Evolutionary conservation across 177 flowering plant genomes (phyloP).

Genomic region (Vitis hybrid): DNA sequence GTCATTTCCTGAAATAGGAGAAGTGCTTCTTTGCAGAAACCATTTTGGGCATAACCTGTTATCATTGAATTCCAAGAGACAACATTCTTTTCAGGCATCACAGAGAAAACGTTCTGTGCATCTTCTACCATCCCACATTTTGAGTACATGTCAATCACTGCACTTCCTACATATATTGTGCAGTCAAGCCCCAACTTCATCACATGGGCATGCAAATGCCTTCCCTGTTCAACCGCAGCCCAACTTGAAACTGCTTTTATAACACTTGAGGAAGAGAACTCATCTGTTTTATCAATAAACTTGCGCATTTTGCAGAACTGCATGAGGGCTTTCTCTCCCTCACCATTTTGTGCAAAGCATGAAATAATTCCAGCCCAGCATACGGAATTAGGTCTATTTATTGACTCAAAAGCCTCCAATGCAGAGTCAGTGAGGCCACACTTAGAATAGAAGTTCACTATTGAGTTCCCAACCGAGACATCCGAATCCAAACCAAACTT

Average conservation of each 20-base stretch:
- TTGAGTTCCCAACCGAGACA: slow-evolving; percentile 29
- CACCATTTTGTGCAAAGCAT: slow-evolving; percentile 30
- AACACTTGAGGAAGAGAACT: slow-evolving; percentile 26
- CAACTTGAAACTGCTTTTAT: slow-evolving; percentile 22
- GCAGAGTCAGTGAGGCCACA: slow-evolving; percentile 26
- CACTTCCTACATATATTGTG: slow-evolving; percentile 22
- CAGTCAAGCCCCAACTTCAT: slow-evolving; percentile 22
- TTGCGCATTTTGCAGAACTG: slow-evolving; percentile 26
- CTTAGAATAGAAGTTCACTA: slow-evolving; percentile 26
- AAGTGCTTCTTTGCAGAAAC: slow-evolving; percentile 20
- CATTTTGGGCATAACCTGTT: slow-evolving; percentile 29
- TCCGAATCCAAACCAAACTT: slow-evolving; percentile 26
- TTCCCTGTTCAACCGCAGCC: slow-evolving; percentile 22
- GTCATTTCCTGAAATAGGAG: slow-evolving; percentile 26
- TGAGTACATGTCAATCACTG: slow-evolving; percentile 31
- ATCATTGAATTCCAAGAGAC: slow-evolving; percentile 37
- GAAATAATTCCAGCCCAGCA: slow-evolving; percentile 39
- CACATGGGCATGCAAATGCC: slow-evolving; percentile 19
- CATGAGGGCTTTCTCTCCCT: slow-evolving; percentile 24
- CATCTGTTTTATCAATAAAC: slow-evolving; percentile 16
- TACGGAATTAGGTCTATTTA: slow-evolving; percentile 19
- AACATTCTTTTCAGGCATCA: slow-evolving; percentile 22
- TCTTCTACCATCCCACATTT: slow-evolving; percentile 29
- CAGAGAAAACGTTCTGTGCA: slow-evolving; percentile 21
- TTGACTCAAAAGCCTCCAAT: slow-evolving; percentile 21